Evolutionary conservation across 1,139 yeast genomes (phyloP), one percentile per base, ranked within the genome.

Genomic region (Candida sanyaensis): DNA sequence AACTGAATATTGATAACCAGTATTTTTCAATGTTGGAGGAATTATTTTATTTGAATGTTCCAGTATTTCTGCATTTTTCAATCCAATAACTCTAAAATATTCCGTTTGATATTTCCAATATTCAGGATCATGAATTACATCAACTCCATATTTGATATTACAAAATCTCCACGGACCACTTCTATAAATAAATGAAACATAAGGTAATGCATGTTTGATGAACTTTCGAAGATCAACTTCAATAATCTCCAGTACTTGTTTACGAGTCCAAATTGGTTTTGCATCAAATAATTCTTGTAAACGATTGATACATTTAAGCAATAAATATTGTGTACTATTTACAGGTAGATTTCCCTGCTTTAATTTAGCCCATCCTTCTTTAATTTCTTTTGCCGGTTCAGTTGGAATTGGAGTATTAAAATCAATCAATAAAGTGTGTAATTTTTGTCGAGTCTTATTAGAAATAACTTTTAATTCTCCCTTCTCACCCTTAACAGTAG

Each of bases 131-230:
- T 66, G 57, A 42, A 81, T 72, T 0, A 98, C 98, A 63, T 93
- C 89, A 33, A 85, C 73, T 0, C 97, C 98, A 57, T 84, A 83
- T 57, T 73, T 80, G 41, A 90, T 83, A 62, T 86, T 89, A n/a
- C 96, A 81, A 53, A 90, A 90, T 59, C 98, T 77, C 96, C 97
- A 93, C 0, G 99, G 99, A 0, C 99, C 99, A 60, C 87, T 87
- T 31, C 86, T 82, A 63, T 84, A 88, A 37, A 88, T 78, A 62
- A 83, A 93, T 0, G 96, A 78, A 0, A 91, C 87, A 60, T 88
- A 84, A 0, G 98, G 96, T 44, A 95, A 67, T 0, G 97, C 95
- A 53, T 78, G 83, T 55, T 88, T 85, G 37, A 92, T 65, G 17
- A 78, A 77, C 50, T 78, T 69, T 52, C 76, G 71, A 42, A 81